phyloP scores from a whole-genome alignment of 345 rosid species.

The Acer yangbiense region DNA sequence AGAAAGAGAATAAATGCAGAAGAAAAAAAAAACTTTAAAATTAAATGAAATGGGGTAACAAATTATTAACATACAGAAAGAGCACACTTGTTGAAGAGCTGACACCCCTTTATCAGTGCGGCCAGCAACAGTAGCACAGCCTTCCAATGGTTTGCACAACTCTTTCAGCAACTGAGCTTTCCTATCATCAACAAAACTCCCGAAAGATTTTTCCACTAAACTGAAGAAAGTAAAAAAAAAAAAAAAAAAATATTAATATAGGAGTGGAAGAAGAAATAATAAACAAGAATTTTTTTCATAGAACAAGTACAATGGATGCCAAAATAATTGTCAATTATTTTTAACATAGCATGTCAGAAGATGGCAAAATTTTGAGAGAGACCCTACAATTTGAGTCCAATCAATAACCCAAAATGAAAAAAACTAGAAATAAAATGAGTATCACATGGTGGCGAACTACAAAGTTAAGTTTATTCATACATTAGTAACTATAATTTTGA shows the following conservation, averaged over 20 bases:
- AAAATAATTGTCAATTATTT: neutral
- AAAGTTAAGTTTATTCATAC: neutral
- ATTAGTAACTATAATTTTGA: neutral
- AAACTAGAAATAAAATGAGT: no score
- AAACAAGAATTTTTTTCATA: neutral
- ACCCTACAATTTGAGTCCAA: neutral
- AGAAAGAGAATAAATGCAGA: neutral
- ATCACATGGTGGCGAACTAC: neutral
- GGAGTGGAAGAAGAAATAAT: neutral
- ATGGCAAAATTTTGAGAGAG: neutral
- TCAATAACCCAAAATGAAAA: neutral
- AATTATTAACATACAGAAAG: slow-evolving; percentile 73
- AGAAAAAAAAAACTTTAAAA: slow-evolving; percentile 12
- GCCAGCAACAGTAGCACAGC: slow-evolving; percentile 81
- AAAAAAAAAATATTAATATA: neutral
- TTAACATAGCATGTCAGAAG: neutral
- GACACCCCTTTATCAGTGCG: slow-evolving; percentile 99
- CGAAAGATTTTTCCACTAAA: slow-evolving; percentile 77
- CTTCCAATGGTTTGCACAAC: slow-evolving; percentile 79
- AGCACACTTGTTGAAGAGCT: slow-evolving; percentile 93
- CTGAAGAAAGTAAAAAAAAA: slow-evolving; percentile 33
- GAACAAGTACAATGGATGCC: neutral
- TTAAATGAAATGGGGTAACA: slow-evolving; percentile 8
- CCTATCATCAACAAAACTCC: slow-evolving; percentile 81
- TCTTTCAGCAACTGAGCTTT: slow-evolving; percentile 79